Conservation (phyloP, 352 stramenopile genomes). For the Phytophthora podocarpi region DNA sequence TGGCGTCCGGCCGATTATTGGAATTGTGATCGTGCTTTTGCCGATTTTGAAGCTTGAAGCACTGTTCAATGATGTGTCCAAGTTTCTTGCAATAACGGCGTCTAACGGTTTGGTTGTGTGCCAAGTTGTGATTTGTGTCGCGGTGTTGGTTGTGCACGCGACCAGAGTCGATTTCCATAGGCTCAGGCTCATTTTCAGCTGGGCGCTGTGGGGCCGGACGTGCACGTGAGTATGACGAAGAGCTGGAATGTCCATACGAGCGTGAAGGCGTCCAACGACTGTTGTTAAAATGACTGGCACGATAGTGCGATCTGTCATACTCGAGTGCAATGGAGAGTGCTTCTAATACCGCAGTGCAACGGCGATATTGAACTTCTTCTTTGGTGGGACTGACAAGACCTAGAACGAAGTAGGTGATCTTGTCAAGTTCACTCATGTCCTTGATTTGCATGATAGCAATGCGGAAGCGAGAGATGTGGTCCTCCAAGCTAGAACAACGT, state of each 20-base stretch:
- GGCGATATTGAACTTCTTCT: slow-evolving; percentile 8
- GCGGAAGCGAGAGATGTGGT: slow-evolving; percentile 8
- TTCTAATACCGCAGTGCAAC: background rate
- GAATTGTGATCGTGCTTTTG: background rate
- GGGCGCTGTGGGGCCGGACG: background rate
- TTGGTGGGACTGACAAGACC: background rate
- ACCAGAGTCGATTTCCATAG: slow-evolving; percentile 1
- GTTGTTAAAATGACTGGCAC: too few species aligned
- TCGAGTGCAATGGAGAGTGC: slow-evolving; percentile 2
- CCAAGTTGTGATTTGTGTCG: too few species aligned
- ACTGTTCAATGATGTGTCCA: slow-evolving; percentile 17
- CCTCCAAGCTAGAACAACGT: slow-evolving; percentile 10
- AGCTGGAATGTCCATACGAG: background rate
- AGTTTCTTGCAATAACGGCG: slow-evolving; percentile 16
- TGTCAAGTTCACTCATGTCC: slow-evolving; percentile 18
- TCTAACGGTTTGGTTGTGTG: too few species aligned
- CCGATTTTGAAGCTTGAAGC: slow-evolving; percentile 3
- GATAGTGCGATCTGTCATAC: slow-evolving; percentile 12
- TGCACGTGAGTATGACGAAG: background rate
- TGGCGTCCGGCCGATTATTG: too few species aligned
- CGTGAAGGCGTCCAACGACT: background rate
- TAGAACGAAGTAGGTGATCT: slow-evolving; percentile 10
- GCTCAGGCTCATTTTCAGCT: background rate
- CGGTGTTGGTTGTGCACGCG: too few species aligned
- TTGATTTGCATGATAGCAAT: slow-evolving; percentile 14